phyloP scores from a whole-genome alignment of 1,139 yeast species.

The Scheffersomyces illinoinensis region DNA sequence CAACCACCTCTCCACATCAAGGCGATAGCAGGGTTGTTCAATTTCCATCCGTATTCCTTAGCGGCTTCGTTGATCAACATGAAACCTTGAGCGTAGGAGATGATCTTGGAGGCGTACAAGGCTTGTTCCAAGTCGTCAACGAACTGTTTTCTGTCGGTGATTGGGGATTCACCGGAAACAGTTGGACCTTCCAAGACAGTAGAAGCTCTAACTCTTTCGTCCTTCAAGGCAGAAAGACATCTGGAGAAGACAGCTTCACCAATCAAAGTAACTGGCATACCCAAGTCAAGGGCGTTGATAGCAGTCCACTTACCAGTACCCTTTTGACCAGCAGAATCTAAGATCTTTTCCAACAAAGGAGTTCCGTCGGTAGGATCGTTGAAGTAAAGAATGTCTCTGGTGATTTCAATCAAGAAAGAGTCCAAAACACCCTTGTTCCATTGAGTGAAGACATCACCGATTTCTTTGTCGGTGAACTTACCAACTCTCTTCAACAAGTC shows the following conservation, averaged over 20 bases:
- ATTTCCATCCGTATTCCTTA: conserved; percentile 92
- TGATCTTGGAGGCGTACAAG: conserved; percentile 95
- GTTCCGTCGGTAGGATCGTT: conserved; percentile 84
- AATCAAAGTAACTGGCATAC: conserved; percentile 96
- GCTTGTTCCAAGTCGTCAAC: conserved; percentile 97
- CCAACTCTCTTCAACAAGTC: conserved; percentile 94
- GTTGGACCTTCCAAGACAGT: conserved; percentile 76
- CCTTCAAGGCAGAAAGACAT: conserved; percentile 90
- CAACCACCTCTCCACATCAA: conserved; percentile 99
- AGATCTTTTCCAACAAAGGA: conserved; percentile 93
- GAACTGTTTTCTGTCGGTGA: conserved; percentile 78
- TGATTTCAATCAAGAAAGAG: conserved; percentile 95
- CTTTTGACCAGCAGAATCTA: conserved; percentile 98
- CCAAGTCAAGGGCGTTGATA: conserved; percentile 93
- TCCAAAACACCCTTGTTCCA: conserved; percentile 99
- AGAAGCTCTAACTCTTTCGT: conserved; percentile 88
- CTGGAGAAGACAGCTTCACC: conserved; percentile 99
- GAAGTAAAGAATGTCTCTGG: conserved; percentile 89
- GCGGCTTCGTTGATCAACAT: conserved; percentile 99
- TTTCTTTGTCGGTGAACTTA: conserved; percentile 86
- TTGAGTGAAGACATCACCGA: conserved; percentile 84
- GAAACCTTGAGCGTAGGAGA: conserved; percentile 99
- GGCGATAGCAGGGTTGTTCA: conserved; percentile 97
- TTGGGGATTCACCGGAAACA: conserved; percentile 48
- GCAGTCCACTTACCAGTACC: conserved; percentile 99